Base-by-base conservation (phyloP, 1,284 basidiomycete genomes). In the Ganoderma resinaceum region DNA sequence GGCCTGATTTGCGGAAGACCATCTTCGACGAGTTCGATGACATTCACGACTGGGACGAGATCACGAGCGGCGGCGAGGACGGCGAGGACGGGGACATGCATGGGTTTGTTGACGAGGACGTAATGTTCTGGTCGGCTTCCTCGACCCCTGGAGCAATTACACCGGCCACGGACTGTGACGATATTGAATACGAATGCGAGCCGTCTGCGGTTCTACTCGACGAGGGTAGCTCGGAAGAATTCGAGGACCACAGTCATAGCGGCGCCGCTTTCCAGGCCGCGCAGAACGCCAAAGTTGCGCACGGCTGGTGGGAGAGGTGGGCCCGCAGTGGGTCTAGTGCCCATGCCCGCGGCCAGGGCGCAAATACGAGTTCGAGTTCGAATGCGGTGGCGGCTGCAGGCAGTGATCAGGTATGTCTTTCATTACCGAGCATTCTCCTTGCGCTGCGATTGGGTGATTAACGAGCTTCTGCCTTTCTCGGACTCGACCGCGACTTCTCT, bases 291-390 rank as follows among this genome's bases (percentile, higher is more conserved):
- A 60, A 26, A 33, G 87, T 91, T 43, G 85, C 86, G 58, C 81
- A 81, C 57, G 89, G 89, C 20, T 92, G 90, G 90, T 84, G 86
- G 81, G 80, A 85, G 31, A 84, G 81, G 70, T 92, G 87, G 86
- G 83, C 80, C 38, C 76, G 80, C 63, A 70, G 66, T 46, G 74
- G 67, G 55, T 61, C 67, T 35, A 68, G 66, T 62, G 37, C 58
- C 57, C 40, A 66, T 62, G 29, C 58, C 57, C 40, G 61, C 23
- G 37, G 62, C 58, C 62, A 46, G 26, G 57, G 58, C 37, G 52
- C 61, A 31, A 33, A 26, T 42, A 38, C 52, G 37, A 55, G 33
- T 55, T 35, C 58, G 23, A 38, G 23, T 0, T 12, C 57, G n/a
- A 26, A n/a, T 23, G 8, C 33, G 60, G 60, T 46, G 35, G 58